These are phyloP conservation scores for Trypethelium eluteriae DNA, from an alignment of 495 filamentous ascomycete genomes.

Conservation along the genomic window DNA sequence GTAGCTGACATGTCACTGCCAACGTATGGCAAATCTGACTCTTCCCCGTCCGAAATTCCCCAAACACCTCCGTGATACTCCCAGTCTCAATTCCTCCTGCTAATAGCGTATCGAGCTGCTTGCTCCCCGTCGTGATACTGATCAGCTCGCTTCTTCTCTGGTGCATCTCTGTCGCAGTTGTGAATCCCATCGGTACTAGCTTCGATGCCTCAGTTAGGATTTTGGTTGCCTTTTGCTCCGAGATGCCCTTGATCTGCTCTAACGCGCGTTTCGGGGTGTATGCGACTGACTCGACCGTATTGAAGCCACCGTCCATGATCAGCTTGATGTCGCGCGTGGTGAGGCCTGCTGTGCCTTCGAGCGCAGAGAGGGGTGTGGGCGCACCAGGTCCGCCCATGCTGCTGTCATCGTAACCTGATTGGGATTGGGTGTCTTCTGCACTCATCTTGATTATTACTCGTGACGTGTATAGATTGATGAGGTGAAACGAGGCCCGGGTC, in stretches of 20 bases:
- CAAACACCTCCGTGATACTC: conserved; percentile 97
- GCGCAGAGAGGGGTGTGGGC: conserved; percentile 75
- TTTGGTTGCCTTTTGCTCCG: conserved; percentile 89
- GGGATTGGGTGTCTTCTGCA: conserved; percentile 51
- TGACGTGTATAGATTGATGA: too few relatives aligned
- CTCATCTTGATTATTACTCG: conserved; percentile 42
- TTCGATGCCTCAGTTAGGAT: conserved; percentile 91
- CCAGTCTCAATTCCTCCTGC: conserved; percentile 94
- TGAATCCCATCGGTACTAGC: conserved; percentile 96
- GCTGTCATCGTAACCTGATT: conserved; percentile 52
- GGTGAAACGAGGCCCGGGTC: too few relatives aligned
- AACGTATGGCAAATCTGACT: conserved; percentile 97
- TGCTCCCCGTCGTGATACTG: conserved; percentile 94
- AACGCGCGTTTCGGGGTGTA: conserved; percentile 83
- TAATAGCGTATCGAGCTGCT: conserved; percentile 89
- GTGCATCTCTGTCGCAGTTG: conserved; percentile 99
- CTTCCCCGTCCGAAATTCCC: conserved; percentile 96
- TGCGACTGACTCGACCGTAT: conserved; percentile 90
- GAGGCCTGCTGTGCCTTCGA: conserved; percentile 82
- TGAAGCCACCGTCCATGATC: conserved; percentile 81
- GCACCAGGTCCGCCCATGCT: conserved; percentile 75
- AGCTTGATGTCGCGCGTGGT: conserved; percentile 92
- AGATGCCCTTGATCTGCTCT: conserved; percentile 95
- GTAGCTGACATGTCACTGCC: conserved; percentile 94
- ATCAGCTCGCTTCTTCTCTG: conserved; percentile 91